Percentiles rank a stretch among this genome's conserved stretches.
These are phyloP conservation scores for Tetrapyrgos nigripes DNA, from an alignment of 1,284 basidiomycete genomes.

Conservation along the genomic window DNA sequence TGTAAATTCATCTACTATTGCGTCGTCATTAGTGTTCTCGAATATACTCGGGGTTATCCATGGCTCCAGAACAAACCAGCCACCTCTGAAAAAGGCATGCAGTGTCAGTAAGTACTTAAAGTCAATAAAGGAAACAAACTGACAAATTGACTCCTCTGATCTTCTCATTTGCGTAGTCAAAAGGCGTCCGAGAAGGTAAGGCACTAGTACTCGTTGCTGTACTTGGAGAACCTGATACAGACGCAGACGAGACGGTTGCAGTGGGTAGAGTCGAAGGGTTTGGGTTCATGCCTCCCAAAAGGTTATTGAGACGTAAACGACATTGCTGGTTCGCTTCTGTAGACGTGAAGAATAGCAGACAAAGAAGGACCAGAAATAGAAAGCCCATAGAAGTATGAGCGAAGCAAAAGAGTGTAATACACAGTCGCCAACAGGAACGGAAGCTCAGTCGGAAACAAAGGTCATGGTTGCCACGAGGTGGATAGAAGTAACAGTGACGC, in stretches of 20 bases:
- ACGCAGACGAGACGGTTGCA: constrained; percentile 12
- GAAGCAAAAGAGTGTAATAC: not conserved
- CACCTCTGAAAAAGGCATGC: constrained; percentile 48
- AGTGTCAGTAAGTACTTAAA: constrained; percentile 11
- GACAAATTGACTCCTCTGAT: constrained; percentile 73
- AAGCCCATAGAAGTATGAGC: constrained; percentile 3
- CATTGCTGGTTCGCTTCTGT: constrained; percentile 26
- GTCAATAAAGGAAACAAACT: constrained; percentile 29
- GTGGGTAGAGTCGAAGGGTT: constrained; percentile 12
- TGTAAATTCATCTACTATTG: constrained; percentile 75
- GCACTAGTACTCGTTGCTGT: constrained; percentile 10
- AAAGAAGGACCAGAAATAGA: not conserved
- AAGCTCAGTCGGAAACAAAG: not conserved
- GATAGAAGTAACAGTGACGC: not conserved
- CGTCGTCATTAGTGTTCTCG: constrained; percentile 62
- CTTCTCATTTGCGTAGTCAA: constrained; percentile 55
- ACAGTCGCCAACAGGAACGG: not conserved
- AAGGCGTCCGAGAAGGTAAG: constrained; percentile 39
- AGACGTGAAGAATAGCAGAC: not conserved
- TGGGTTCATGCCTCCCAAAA: constrained; percentile 6
- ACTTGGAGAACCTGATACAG: constrained; percentile 18
- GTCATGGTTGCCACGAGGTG: constrained; percentile 13
- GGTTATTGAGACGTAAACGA: constrained; percentile 24
- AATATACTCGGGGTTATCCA: constrained; percentile 82
- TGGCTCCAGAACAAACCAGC: constrained; percentile 75